Evolutionary conservation across 129 eudicot species (phyloP), one percentile per base, ranked within the genome.

Genomic region (Deinandra increscens): DNA sequence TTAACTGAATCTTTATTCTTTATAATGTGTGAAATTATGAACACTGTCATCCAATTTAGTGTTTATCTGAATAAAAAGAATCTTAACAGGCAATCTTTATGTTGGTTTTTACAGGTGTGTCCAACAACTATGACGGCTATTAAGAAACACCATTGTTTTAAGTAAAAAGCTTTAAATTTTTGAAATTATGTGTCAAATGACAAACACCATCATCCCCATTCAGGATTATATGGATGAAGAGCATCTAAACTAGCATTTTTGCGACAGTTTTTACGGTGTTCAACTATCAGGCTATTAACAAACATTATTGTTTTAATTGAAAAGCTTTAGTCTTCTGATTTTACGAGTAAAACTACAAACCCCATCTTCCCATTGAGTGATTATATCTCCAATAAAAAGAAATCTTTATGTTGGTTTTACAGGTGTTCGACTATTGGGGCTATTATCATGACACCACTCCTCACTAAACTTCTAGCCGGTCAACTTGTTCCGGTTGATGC

Each of bases 401-500:
- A 50, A 60, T 44, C 36, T 43, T 9, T 71, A 11, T 80, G 34
- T 66, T 63, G 55, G n/a, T 53, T 74, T 64, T 75, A 69, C 86
- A 93, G 99, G 59, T 89, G 97, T 77, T 93, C 99, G 60, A 93
- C 99, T 19, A 76, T 93, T 68, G 99, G 99, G 1, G 99, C 99
- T 66, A 93, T 93, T 83, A 73, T 93, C 67, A 89, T 89, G 99
- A 93, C 97, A 3, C 99, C 99, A 3, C 93, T 93, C 39, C 90
- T 93, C 17, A 93, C 99, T 33, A 93, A 93, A 85, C 86, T 93
- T 78, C 84, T 93, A 38, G 99, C 99, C 0, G 99, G 99, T 55
- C 99, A 93, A 78, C 97, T 93, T 67, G 99, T 93, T 61, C 99
- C 99, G 10, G 99, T 93, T 56, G 99, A 93, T 93, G 99, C 99